Base-by-base conservation (phyloP, 495 filamentous ascomycete species). In the Poronia punctata region DNA sequence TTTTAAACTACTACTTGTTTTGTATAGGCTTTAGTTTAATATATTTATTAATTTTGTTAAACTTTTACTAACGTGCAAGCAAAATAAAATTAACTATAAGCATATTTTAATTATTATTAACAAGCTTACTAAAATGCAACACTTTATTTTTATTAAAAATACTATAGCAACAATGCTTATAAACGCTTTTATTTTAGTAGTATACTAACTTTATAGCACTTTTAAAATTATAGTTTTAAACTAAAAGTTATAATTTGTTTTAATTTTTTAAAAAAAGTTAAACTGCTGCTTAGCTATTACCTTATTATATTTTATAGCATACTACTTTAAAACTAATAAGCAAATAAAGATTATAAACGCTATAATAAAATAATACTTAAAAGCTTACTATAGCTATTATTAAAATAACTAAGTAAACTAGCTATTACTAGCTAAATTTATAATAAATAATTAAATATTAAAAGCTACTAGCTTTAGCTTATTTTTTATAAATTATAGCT, bases 31-130 rank as follows among this genome's bases (percentile, higher is more conserved):
- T 11, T 30, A 11, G 11, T 30, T 11, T 10, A 11, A 30, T 5
- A 11, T 30, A 4, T 4, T 11, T 5, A 30, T 30, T 11, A 11
- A 30, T 11, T 11, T n/a, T 11, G 15, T 30, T 11, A 30, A 5
- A 30, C 5, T 11, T 4, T 11, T 30, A 11, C 11, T 11, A 4
- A 30, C 11, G 5, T 30, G 11, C 15, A 30, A 30, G 11, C n/a
- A 30, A 30, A 11, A 30, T 14, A 11, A 14, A 5, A 11, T 30
- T 6, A 30, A 30, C 11, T 12, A 30, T 11, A 5, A 11, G 5
- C 11, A 66, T 78, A 88, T 80, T 57, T 89, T 86, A 11, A 89
- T 85, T 1, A 85, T 90, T 7, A 85, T 86, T 15, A 85, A 86
- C 12, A 90, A 67, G 56, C 89, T 90, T 70, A 90, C 88, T 47